Evolutionary conservation across 495 filamentous ascomycete species (phyloP).

Genomic region (Hyaloscypha bicolor): DNA sequence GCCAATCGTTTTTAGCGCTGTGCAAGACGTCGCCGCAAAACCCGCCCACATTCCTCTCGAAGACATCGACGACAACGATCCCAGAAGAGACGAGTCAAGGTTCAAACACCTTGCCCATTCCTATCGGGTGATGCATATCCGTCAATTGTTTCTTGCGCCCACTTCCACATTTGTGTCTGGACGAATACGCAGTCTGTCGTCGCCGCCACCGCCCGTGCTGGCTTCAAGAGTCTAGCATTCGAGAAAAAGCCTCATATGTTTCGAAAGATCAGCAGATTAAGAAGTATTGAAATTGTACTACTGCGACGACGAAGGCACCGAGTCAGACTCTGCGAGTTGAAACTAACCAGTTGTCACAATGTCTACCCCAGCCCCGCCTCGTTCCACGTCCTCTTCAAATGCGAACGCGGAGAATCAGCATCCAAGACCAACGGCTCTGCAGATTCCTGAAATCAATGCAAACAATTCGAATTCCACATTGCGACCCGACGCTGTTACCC

Average conservation of each 20-base stretch:
- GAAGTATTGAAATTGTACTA: neutral
- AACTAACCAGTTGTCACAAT: neutral
- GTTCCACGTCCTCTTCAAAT: slow-evolving; percentile 8
- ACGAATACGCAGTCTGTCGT: neutral
- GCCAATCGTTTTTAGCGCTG: neutral
- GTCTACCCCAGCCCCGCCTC: slow-evolving; percentile 13
- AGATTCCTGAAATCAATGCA: slow-evolving; percentile 4
- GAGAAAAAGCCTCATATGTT: slow-evolving; percentile 12
- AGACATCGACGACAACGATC: neutral
- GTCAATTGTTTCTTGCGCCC: neutral
- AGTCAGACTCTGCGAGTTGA: neutral
- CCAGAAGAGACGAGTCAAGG: too few relatives aligned
- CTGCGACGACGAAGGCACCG: neutral
- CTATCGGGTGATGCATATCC: neutral
- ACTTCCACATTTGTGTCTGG: neutral
- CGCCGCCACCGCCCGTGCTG: neutral
- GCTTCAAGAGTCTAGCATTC: neutral
- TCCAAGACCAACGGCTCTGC: slow-evolving; percentile 24
- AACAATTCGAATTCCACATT: slow-evolving; percentile 16
- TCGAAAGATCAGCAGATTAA: neutral
- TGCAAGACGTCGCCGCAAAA: neutral
- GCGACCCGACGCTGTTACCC: slow-evolving; percentile 13
- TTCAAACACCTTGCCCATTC: too few relatives aligned
- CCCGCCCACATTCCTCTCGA: neutral
- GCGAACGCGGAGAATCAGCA: slow-evolving; percentile 13